Base-by-base conservation (phyloP, 176 grass and related monocot species). In the Oryza longistaminata region DNA sequence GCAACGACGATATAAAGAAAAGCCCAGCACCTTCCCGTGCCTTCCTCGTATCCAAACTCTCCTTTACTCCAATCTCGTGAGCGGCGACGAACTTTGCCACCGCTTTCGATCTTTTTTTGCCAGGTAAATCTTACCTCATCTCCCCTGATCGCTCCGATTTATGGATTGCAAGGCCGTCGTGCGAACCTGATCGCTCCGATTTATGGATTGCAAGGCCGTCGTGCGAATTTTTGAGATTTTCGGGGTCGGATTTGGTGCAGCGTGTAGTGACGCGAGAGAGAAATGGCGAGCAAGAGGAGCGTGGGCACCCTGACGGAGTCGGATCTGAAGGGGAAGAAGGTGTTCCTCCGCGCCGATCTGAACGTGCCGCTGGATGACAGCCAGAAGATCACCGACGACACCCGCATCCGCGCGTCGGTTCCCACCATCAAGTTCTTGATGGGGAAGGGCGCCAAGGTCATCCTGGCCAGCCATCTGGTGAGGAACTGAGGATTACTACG, bases 311-410 rank as follows among this genome's bases (percentile, higher is more conserved):
- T 94, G 64, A 73, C 76, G 0, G 91, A 83, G 65, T 85, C 88
- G 50, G 91, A 94, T 88, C 94, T 97, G 64, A 88, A 86, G 80
- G 91, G 89, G 80, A 97, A 97, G 94, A 82, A 76, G 61, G 94
- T 94, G 78, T 93, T 97, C 44, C 66, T 97, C 65, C 86, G 91
- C 70, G 78, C 91, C 74, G 94, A 97, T 83, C 87, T 97, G 14
- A 94, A 97, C 80, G 94, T 97, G 9, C 94, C 94, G 3, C 72
- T 97, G 85, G 94, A 94, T 22, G 91, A 97, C 10, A 82, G 27
- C 78, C 89, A 88, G 76, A 89, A 81, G 60, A 92, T 92, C 89
- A 88, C 91, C 69, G 94, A 97, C n/a, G 94, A 97, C 81, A 97
- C 22, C 89, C 84, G 94, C 79, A 88, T 97, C 87, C 91, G 91